phyloP scores from a whole-genome alignment of 768 basidiomycete species.

The Astraeus odoratus region DNA sequence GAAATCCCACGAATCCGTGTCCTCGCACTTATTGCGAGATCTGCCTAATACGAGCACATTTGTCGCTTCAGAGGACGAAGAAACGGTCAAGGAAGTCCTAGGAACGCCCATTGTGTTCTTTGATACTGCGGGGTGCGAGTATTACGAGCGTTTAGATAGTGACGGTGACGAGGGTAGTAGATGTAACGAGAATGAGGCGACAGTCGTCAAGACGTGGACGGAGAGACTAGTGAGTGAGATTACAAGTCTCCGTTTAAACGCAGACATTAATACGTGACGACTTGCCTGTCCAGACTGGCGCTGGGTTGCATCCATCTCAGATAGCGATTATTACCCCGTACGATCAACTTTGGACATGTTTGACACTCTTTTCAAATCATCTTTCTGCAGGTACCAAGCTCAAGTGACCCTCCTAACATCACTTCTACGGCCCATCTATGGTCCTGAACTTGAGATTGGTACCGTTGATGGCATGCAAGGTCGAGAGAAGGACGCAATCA shows the following conservation, averaged over 20 bases:
- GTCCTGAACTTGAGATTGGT: constrained; percentile 75
- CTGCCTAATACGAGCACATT: constrained; percentile 45
- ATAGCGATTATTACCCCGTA: constrained; percentile 88
- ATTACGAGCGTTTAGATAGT: constrained; percentile 75
- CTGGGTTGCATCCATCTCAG: constrained; percentile 58
- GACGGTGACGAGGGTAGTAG: constrained; percentile 85
- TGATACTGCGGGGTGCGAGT: constrained; percentile 92
- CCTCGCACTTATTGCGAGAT: constrained; percentile 63
- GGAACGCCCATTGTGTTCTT: constrained; percentile 83
- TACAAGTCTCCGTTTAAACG: background rate
- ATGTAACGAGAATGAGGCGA: constrained; percentile 93
- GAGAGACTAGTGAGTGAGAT: constrained; percentile 56
- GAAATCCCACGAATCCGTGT: constrained; percentile 64
- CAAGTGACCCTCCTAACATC: constrained; percentile 84
- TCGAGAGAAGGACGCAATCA: constrained; percentile 88
- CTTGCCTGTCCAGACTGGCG: constrained; percentile 37
- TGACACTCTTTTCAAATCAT: background rate
- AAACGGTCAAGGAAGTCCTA: constrained; percentile 66
- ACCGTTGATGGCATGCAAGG: constrained; percentile 98
- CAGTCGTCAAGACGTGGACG: constrained; percentile 77
- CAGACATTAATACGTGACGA: constrained; percentile 1
- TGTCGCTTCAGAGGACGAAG: constrained; percentile 38
- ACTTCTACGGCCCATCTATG: constrained; percentile 64
- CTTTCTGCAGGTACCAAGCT: constrained; percentile 68
- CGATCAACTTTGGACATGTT: constrained; percentile 12